Evolutionary conservation across 306 rosid genomes (phyloP), one percentile per base, ranked within the genome.

Genomic region (Quercus berberidifolia): DNA sequence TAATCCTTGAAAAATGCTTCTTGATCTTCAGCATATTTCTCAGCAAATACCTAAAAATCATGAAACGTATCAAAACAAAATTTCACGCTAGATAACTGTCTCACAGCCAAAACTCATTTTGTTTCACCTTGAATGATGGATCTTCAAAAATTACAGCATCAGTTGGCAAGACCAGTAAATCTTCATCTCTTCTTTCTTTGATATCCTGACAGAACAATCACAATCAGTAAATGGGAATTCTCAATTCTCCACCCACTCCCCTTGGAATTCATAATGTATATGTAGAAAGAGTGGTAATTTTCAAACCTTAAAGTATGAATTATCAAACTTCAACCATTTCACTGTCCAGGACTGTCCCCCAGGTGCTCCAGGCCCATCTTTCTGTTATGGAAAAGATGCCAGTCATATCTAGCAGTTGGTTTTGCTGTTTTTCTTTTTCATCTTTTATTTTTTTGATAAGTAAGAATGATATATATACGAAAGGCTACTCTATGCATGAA

Each of bases 261-360:
- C 71, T 25, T 4, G 70, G 46, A 55, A 75, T 46, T 78, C 81
- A 74, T 26, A 55, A 15, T 8, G 9, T 11, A 74, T 57, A 76
- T n/a, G 46, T n/a, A 56, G 60, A 75, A 69, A 4, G 75, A 41
- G 55, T 79, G 49, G 30, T 57, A 38, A 76, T 31, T 74, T 63
- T 58, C 81, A 30, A 74, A 95, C 99, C 99, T 88, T 96, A 85
- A 93, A 96, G 88, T 93, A 96, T 35, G 94, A 91, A 84, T 96
- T 96, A 80, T 96, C 96, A 82, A 96, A 96, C 88, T 96, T 96
- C 89, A 96, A 83, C 99, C 98, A 96, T 77, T 91, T 87, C 71
- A 13, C 92, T 0, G 99, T 96, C 99, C 98, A 96, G 69, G 99
- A 96, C 77, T 96, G 98, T 75, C 99, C 99, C 73, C 99, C 99